These are phyloP conservation scores for Xanthoconium separans DNA, from an alignment of 1,284 basidiomycete genomes.

Conservation along the genomic window DNA sequence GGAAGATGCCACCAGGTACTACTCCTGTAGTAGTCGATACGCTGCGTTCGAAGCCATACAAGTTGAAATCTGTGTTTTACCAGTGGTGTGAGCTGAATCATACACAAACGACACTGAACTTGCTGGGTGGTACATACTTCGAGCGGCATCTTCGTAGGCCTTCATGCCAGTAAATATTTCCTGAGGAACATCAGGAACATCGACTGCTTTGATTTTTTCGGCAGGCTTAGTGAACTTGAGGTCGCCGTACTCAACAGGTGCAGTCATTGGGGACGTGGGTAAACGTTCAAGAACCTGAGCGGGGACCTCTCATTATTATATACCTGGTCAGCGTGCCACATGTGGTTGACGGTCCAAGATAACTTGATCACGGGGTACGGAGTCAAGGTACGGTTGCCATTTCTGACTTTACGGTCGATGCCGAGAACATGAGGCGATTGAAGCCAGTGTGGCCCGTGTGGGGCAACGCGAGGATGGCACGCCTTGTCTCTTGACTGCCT, in stretches of 20 bases:
- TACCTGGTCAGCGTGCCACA: not conserved
- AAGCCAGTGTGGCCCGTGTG: no score
- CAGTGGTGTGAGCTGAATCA: no score
- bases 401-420: no score
- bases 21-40: constrained; percentile 9
- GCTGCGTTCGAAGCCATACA: constrained; percentile 25
- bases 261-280: constrained; percentile 13
- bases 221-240: constrained; percentile 35
- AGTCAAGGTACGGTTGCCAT: no score
- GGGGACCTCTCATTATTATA: constrained; percentile 5
- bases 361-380: constrained; percentile 6
- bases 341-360: constrained; percentile 3
- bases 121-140: constrained; percentile 23
- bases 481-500: not conserved
- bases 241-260: constrained; percentile 25
- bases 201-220: constrained; percentile 37
- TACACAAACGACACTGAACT: not conserved
- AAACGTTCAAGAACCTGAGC: not conserved
- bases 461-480: not conserved
- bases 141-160: constrained; percentile 37
- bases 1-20: constrained; percentile 27
- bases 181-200: constrained; percentile 29
- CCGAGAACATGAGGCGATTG: no score
- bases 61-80: constrained; percentile 21
- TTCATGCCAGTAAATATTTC: constrained; percentile 34